Base-by-base conservation (phyloP, 257 asterid genomes). In the Vinca minor region DNA sequence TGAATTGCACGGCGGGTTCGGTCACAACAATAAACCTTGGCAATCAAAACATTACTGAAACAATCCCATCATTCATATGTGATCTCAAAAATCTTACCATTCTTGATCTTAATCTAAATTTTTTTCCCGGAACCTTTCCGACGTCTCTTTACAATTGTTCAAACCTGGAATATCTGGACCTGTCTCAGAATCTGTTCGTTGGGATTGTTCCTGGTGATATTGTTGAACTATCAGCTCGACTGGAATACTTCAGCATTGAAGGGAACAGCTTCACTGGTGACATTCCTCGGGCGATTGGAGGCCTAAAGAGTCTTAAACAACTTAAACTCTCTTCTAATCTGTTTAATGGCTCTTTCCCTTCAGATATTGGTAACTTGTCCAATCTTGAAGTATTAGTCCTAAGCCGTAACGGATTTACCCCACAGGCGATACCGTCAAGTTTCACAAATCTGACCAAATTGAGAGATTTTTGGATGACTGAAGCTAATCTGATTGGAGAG, bases 261-360 rank as follows among this genome's bases (percentile, higher is more conserved):
- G 21, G 31, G 45, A 92, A 89, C 67, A 84, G 72, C 62, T 89
- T 92, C 77, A 71, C 76, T 14, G 91, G 94, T 1, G 78, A 80
- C 48, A 70, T 92, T 38, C 96, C 98, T 92, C 17, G 96, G 93
- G 65, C 69, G 70, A 4, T 47, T 92, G 38, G 7, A 34, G 38
- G 38, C n/a, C n/a, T n/a, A 9, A 12, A 72, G 1, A 68, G 69
- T 59, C 87, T 92, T n/a, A 65, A 25, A 17, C 63, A 49, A 25
- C 85, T 85, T 31, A 58, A 46, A 3, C 81, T 87, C 32, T 4
- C 1, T 0, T 1, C 1, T 1, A 85, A 87, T 66, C 5, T 68
- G 65, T 82, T 86, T 54, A 42, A 77, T 8, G 95, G 85, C 4
- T 68, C 85, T 44, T 74, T 86, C 69, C 95, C 96, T 2, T 49